Evolutionary conservation across 257 asterid genomes (phyloP).

Genomic region (Nicotiana attenuata): DNA sequence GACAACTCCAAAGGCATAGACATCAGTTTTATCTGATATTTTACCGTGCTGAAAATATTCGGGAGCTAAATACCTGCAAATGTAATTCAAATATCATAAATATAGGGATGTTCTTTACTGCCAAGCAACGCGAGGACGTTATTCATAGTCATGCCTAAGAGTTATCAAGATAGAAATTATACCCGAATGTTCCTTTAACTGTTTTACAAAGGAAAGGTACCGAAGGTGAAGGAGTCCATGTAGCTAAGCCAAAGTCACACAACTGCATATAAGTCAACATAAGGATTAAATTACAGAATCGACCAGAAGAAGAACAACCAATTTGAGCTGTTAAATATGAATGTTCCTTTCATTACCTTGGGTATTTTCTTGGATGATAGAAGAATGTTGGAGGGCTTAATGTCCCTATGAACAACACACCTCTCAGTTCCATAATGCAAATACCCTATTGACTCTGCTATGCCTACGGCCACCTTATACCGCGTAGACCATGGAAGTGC

Average conservation of each 20-base stretch:
- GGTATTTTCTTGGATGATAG: slow-evolving; percentile 70
- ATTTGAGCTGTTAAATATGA: background rate
- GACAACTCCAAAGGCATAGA: slow-evolving; percentile 83
- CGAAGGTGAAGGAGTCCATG: slow-evolving; percentile 91
- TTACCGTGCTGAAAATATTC: slow-evolving; percentile 96
- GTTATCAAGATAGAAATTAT: slow-evolving; percentile 5
- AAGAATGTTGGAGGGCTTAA: slow-evolving; percentile 93
- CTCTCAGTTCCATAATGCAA: slow-evolving; percentile 77
- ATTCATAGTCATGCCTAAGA: background rate
- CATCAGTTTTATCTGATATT: slow-evolving; percentile 86
- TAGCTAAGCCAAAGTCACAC: slow-evolving; percentile 92
- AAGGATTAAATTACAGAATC: slow-evolving; percentile 6
- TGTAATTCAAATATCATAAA: background rate
- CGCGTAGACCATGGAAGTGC: slow-evolving; percentile 61
- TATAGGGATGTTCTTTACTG: background rate
- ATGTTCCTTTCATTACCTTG: slow-evolving; percentile 35
- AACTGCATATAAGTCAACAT: slow-evolving; percentile 33
- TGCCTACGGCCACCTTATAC: slow-evolving; percentile 68
- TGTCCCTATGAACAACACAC: slow-evolving; percentile 89
- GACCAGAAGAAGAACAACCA: background rate
- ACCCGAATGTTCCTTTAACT: slow-evolving; percentile 97
- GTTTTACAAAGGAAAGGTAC: slow-evolving; percentile 91
- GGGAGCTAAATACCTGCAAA: slow-evolving; percentile 74
- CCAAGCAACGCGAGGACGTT: background rate
- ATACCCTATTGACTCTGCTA: slow-evolving; percentile 73